Evolutionary conservation across 2,329 filamentous ascomycete species (phyloP), one percentile per base, ranked within the genome.

Genomic region (Fusarium devonianum): DNA sequence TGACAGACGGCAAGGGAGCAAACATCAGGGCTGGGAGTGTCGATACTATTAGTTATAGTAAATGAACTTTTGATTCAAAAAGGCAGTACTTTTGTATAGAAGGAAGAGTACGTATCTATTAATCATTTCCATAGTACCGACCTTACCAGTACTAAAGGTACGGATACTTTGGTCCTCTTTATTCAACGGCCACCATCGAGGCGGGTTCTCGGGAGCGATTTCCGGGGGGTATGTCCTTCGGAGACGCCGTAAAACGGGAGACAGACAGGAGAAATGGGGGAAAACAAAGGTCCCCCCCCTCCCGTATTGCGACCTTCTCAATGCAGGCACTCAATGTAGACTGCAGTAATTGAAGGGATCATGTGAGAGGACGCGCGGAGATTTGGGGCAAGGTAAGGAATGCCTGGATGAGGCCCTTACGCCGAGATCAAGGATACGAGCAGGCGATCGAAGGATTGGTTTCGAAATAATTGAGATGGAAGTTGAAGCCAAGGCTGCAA

Each of bases 271-370:
- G n/a, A n/a, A n/a, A n/a, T n/a, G n/a, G n/a, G n/a, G 28, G 28
- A 7, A 12, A 7, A 12, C 11, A 26, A 26, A 12, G 10, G 11
- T 12, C 3, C 7, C 6, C n/a, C 13, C 12, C 26, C 8, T 41
- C 40, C 37, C 43, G 22, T 33, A 25, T 32, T 61, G 29, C 44
- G 57, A 65, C 62, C 62, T 65, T 65, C 60, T 65, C 28, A 63
- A 65, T 62, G 48, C 22, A 57, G 61, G n/a, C n/a, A n/a, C n/a
- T n/a, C n/a, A n/a, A n/a, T n/a, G n/a, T n/a, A n/a, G n/a, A n/a
- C n/a, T 23, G 48, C 12, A 42, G 23, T 25, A 23, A 13, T 38
- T 36, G 30, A 35, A 37, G 38, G 29, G 34, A 30, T 49, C 41
- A 43, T 49, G 39, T 43, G 39, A 60, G 41, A 23, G 11, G 11